Base-by-base conservation (phyloP, 768 basidiomycete species). In the Leccinum subgranulosum region DNA sequence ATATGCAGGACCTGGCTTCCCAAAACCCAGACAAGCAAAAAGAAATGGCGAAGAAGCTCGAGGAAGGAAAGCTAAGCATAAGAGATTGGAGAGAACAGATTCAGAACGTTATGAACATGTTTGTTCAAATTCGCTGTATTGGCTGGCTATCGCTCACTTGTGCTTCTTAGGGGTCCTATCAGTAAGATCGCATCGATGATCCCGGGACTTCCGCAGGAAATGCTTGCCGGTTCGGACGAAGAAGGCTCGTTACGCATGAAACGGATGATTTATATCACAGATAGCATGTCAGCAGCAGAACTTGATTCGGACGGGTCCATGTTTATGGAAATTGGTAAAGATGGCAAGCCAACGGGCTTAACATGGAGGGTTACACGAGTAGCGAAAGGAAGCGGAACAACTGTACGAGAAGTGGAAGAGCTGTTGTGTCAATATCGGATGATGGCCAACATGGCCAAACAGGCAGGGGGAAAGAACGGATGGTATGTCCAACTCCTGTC, bases 101-200 rank as follows among this genome's bases (percentile, higher is more conserved):
- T 59, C 87, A 88, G 61, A 98, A 93, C 63, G 89, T 99, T 60
- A 98, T 98, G 96, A 92, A 92, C 69, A 97, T 99, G 96, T 90
- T 64, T 64, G 85, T 76, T n/a, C 43, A 33, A 48, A 21, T 61
- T 60, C 41, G 53, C 47, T 51, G 55, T 33, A 28, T 27, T 49
- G 59, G 11, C 59, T 57, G 34, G 67, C 46, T 49, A 43, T 43
- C 19, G 41, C 41, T 49, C 43, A 25, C 17, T 4, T 0, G 25
- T 34, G 11, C 64, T 55, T 62, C 62, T 9, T 67, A 97, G 95
- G 92, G 97, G 97, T n/a, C 95, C 97, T 8, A 85, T 99, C 54
- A 93, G 90, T 68, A 99, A 99, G 75, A 95, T 99, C 66, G 94
- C 97, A 28, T 93, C 91, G 15, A 98, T 98, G 94, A 99, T 99